Evolutionary conservation across 257 asterid species (phyloP).

Genomic region (Fraxinus pennsylvanica): DNA sequence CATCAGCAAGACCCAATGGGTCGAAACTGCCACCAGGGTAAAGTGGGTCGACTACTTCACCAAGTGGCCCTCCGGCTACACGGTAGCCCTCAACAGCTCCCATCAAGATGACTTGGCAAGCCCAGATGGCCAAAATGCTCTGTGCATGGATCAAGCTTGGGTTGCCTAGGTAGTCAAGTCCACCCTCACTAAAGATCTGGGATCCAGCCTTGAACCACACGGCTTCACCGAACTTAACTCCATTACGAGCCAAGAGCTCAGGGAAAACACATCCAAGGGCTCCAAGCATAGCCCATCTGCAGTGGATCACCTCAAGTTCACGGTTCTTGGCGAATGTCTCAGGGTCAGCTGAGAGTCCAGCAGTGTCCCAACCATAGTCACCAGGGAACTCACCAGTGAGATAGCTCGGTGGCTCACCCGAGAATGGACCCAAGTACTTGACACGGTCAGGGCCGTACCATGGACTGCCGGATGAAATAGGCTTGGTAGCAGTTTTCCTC

Average conservation of each 20-base stretch:
- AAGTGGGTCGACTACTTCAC: conserved; percentile 41
- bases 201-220: conserved; percentile 63
- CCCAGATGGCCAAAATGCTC: conserved; percentile 66
- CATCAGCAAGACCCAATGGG: conserved; percentile 45
- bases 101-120: conserved; percentile 53
- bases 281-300: conserved; percentile 58
- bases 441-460: conserved; percentile 61
- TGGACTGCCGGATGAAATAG: conserved; percentile 40
- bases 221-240: conserved; percentile 52
- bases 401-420: conserved; percentile 53
- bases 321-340: conserved; percentile 55
- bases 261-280: conserved; percentile 54
- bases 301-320: conserved; percentile 52
- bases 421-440: conserved; percentile 52
- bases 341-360: conserved; percentile 54
- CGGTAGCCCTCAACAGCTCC: conserved; percentile 64
- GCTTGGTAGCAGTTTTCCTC: conserved; percentile 38
- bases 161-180: conserved; percentile 56
- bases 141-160: conserved; percentile 61
- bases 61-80: conserved; percentile 55
- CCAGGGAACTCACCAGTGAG: conserved; percentile 58
- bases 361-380: conserved; percentile 63
- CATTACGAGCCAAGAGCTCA: conserved; percentile 42
- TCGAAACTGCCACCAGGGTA: conserved; percentile 54
- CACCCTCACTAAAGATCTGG: conserved; percentile 52